These are phyloP conservation scores for Vaccinium corymbosum DNA, from an alignment of 148 eudicot species.

Conservation along the genomic window DNA sequence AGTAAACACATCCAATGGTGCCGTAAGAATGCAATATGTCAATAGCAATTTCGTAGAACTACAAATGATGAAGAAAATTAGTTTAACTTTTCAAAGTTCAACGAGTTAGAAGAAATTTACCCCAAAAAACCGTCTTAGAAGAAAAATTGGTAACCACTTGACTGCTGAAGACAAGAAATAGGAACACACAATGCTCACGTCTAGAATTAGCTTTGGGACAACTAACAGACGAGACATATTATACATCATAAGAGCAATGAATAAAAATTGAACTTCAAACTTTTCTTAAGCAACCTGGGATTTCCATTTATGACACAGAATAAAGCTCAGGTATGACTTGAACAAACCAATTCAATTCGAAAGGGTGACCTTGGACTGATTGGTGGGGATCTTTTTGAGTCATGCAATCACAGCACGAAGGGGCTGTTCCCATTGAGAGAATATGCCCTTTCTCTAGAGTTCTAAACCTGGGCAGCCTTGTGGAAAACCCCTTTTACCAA, in stretches of 20 bases:
- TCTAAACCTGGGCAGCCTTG: neutral
- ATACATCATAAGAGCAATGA: neutral
- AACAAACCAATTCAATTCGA: neutral
- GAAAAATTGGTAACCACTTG: neutral
- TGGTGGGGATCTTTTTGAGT: neutral
- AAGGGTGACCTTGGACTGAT: neutral
- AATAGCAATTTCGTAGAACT: neutral
- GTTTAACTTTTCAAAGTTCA: neutral
- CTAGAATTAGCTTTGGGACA: conserved; percentile 2
- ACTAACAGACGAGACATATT: neutral
- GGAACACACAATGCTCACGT: neutral
- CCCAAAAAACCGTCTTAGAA: neutral
- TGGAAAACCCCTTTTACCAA: neutral
- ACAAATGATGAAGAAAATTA: neutral
- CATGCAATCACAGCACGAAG: neutral
- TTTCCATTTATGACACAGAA: neutral
- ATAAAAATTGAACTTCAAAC: neutral
- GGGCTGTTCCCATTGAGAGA: neutral
- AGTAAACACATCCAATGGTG: neutral
- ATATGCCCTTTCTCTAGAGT: neutral
- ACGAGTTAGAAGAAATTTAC: neutral
- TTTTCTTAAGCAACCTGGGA: neutral
- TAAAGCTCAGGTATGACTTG: neutral
- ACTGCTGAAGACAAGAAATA: neutral
- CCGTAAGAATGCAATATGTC: neutral